Percentiles rank a stretch among this genome's conserved stretches.
Evolutionary conservation across 805 yeast species (phyloP).

Genomic region (Candida suzukii): DNA sequence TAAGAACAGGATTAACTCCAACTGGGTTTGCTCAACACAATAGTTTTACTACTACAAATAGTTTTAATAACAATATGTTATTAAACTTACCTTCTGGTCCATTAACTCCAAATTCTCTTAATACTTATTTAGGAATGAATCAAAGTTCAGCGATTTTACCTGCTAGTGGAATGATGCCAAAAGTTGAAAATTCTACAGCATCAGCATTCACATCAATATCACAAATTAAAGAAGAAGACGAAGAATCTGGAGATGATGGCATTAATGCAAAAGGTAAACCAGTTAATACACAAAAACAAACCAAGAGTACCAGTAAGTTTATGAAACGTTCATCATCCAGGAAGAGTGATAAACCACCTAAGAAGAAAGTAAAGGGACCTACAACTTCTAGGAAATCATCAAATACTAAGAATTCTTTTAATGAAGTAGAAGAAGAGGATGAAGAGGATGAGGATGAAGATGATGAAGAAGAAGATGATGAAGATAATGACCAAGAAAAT

Average conservation of each 20-base stretch:
- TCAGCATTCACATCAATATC: too few relatives aligned
- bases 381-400: neutral
- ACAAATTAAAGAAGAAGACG: too few relatives aligned
- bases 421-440: neutral
- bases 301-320: too few relatives aligned
- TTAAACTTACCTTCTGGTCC: slow-evolving; percentile 16
- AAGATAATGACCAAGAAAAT: slow-evolving; percentile 1
- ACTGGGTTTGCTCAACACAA: slow-evolving; percentile 35
- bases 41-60: slow-evolving; percentile 6
- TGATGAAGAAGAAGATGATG: neutral
- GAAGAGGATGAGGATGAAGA: neutral
- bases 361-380: too few relatives aligned
- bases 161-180: neutral
- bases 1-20: slow-evolving; percentile 70
- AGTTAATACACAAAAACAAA: too few relatives aligned
- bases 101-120: slow-evolving; percentile 16
- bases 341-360: too few relatives aligned
- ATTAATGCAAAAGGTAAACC: too few relatives aligned
- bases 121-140: neutral
- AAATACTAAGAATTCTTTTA: neutral
- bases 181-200: too few relatives aligned
- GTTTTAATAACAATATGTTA: slow-evolving; percentile 13
- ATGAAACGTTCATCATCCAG: too few relatives aligned
- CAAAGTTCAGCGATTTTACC: neutral
- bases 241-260: too few relatives aligned